Evolutionary conservation across 2,329 filamentous ascomycete species (phyloP), one percentile per base, ranked within the genome.

Genomic region (Exophiala oligosperma): DNA sequence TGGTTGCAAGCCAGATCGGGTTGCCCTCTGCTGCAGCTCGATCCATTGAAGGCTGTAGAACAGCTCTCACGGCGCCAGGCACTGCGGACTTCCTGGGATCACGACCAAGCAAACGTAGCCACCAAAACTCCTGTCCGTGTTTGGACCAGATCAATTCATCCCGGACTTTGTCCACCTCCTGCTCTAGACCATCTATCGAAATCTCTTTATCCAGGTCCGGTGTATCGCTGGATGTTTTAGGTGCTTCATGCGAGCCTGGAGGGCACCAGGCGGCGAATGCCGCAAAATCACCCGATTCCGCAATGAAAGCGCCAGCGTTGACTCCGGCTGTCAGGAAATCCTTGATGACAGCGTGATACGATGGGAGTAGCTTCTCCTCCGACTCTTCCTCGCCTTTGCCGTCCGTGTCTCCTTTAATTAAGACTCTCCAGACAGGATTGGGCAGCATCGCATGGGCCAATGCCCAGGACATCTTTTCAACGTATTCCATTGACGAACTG

Each of bases 21-120:
- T 57, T 49, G n/a, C 23, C 23, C 12, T 56, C 53, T 21, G 41
- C 54, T 6, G 38, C 41, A 28, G 47, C 54, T 41, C 24, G 41
- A 38, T 57, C 54, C 14, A 60, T 47, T 17, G 52, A 52, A 17
- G 57, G 57, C 37, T 56, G 53, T n/a, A 60, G 47, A 12, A 60
- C 35, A n/a, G 57, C 57, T 14, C 57, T 52, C 38, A 60, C 57
- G 2, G 53, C 53, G 41, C 57, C 57, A n/a, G n/a, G 43, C 14
- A 58, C 26, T 9, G 40, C 40, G 2, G 52, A 2, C 28, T 24
- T 46, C 7, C 40, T 47, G 3, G 52, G 52, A 44, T 54, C 52
- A 47, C 52, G 52, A 17, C 23, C 52, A 7, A 54, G 24, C 24
- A 54, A 44, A 29, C 26, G 24, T 26, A 54, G 24, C 3, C 29